Conservation (phyloP, 257 asterid species). For the Prunella vulgaris region DNA sequence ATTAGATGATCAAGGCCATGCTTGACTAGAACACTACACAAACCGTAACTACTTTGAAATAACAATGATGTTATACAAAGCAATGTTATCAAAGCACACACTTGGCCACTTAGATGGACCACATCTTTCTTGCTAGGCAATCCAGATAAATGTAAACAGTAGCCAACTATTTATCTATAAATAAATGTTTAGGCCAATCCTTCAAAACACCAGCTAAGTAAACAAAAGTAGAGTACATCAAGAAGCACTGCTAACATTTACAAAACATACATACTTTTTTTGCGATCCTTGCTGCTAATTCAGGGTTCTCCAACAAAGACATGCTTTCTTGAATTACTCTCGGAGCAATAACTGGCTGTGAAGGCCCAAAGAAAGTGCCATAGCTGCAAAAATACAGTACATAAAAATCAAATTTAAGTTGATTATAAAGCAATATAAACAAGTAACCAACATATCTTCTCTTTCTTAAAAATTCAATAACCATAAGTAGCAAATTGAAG, state of each 20-base stretch:
- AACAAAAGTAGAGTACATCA: not conserved
- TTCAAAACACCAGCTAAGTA: not conserved
- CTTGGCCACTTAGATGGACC: not conserved
- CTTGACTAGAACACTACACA: not conserved
- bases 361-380: constrained; percentile 97
- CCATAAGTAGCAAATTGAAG: not conserved
- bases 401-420: constrained; percentile 2
- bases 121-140: not conserved
- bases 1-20: not conserved
- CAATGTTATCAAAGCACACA: not conserved
- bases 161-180: not conserved
- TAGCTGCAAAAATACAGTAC: constrained; percentile 43
- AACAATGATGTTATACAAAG: not conserved
- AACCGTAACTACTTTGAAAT: not conserved
- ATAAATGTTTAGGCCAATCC: not conserved
- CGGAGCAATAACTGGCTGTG: constrained; percentile 85
- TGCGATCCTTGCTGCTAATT: constrained; percentile 57
- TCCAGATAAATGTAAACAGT: not conserved
- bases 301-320: constrained; percentile 77
- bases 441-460: not conserved
- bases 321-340: constrained; percentile 98
- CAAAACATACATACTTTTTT: constrained; percentile 39
- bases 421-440: not conserved
- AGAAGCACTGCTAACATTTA: not conserved
- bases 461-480: not conserved